A percentile compares a stretch with the other conserved stretches of the same genome.
Evolutionary conservation across 139 green algal species (phyloP).

Genomic region (Tetradesmus lagerheimii): DNA sequence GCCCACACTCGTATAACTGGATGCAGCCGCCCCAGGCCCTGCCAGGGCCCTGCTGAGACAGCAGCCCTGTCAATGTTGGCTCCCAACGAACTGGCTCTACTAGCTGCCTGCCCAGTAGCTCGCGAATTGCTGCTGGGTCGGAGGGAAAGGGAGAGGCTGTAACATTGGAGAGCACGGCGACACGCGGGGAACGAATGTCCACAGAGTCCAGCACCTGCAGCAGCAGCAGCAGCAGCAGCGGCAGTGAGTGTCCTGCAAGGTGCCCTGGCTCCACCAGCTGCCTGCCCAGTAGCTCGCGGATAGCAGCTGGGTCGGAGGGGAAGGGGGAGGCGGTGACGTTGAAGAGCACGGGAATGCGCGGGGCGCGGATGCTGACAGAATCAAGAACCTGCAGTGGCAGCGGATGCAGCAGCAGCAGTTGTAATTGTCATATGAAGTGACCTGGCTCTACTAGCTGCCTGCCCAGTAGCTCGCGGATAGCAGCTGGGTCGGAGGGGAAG

Average conservation of each 20-base stretch:
- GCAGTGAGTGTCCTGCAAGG: too few species aligned
- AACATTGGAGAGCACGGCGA: constrained; percentile 93
- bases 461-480: constrained; percentile 75
- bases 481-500: constrained; percentile 64
- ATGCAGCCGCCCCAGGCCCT: constrained; percentile 4
- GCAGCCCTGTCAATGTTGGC: constrained; percentile 53
- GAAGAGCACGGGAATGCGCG: constrained; percentile 85
- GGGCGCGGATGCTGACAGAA: constrained; percentile 72
- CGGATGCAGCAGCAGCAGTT: too few species aligned
- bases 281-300: constrained; percentile 74
- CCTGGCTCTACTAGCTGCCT: constrained; percentile 89
- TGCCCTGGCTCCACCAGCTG: constrained; percentile 88
- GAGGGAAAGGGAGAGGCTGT: constrained; percentile 79
- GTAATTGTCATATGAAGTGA: too few species aligned
- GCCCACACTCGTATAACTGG: constrained; percentile 89
- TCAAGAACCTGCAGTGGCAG: constrained; percentile 45
- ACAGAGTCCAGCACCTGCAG: constrained; percentile 62
- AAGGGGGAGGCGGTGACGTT: constrained; percentile 93
- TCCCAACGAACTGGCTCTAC: constrained; percentile 32
- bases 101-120: constrained; percentile 82
- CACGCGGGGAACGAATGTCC: constrained; percentile 73
- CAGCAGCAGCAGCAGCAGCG: background rate
- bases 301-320: constrained; percentile 51
- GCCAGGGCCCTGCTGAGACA: constrained; percentile 24
- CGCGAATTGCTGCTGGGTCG: constrained; percentile 61